Base-by-base conservation (phyloP, 192 early-diverging fungal species). In the Globomyces pollinis-pini region DNA sequence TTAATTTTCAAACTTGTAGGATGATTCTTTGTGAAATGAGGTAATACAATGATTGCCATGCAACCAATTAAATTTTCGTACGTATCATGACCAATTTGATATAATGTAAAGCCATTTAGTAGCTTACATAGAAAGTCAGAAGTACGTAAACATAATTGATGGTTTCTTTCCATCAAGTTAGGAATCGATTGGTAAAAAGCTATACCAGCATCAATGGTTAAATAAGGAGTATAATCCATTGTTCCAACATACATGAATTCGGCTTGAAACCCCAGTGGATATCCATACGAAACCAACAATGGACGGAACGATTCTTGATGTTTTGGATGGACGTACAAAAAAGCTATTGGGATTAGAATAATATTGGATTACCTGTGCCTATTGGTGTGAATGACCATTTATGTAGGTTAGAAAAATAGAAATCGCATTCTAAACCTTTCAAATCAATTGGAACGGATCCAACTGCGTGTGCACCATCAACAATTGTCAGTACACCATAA, bases 351-450 rank as follows among this genome's bases (percentile, higher is more conserved):
- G n/a, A n/a, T n/a, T n/a, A n/a, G n/a, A n/a, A n/a, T n/a, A n/a
- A n/a, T n/a, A n/a, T n/a, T n/a, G n/a, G n/a, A n/a, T n/a, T n/a
- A n/a, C n/a, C n/a, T n/a, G n/a, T n/a, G n/a, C 72, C 72, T 26
- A 65, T 61, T 13, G 65, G 23, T 26, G 51, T 49, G 28, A 65
- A 74, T 26, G 70, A 54, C 72, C 72, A 74, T 50, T 74, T 74
- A 43, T 74, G 72, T 0, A 50, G 26, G 57, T 74, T 74, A 9
- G 67, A 64, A 12, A 57, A 57, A 47, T 74, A 74, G 49, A 62
- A 89, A 55, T 89, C 88, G 0, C 84, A 75, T 43, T 71, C 60
- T 15, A 74, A 16, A 6, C 35, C 39, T 16, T 56, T 24, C 21
- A 74, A 62, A 53, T 59, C 26, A 20, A 74, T 44, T 1, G 38